phyloP scores from a whole-genome alignment of 371 early-diverging fungal genomes.

The Amoeboaphelidium protococcarum region DNA sequence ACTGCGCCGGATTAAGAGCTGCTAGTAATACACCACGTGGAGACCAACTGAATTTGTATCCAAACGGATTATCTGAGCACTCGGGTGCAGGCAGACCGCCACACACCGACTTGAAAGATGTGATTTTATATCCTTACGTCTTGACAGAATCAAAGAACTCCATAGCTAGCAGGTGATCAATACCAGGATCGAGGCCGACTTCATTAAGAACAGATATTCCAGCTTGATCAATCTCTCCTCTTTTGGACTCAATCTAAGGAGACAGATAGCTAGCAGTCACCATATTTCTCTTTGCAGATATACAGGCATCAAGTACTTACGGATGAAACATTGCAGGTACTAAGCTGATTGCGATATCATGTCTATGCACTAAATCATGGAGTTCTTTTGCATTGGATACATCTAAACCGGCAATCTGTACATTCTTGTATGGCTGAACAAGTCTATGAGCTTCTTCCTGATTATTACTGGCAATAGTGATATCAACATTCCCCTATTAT shows the following conservation, averaged over 20 bases:
- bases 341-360: constrained; percentile 21
- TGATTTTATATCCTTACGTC: background rate
- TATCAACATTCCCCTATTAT: background rate
- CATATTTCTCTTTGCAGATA: background rate
- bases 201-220: background rate
- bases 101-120: background rate
- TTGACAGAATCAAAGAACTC: background rate
- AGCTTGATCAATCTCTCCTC: background rate
- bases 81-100: constrained; percentile 3
- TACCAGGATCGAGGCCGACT: constrained; percentile 2
- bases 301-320: constrained; percentile 1
- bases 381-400: background rate
- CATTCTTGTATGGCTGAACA: background rate
- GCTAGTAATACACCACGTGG: constrained; percentile 2
- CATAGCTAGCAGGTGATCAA: background rate
- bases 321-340: constrained; percentile 71
- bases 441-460: background rate
- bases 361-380: background rate
- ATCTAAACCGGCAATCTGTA: background rate
- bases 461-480: background rate
- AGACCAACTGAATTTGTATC: constrained; percentile 3
- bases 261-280: constrained; percentile 3
- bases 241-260: background rate
- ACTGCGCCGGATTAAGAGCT: constrained; percentile 1
- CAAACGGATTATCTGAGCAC: constrained; percentile 1